These are phyloP conservation scores for Aspergillus spinulosporus DNA, from an alignment of 2,329 filamentous ascomycete genomes.

Conservation along the genomic window DNA sequence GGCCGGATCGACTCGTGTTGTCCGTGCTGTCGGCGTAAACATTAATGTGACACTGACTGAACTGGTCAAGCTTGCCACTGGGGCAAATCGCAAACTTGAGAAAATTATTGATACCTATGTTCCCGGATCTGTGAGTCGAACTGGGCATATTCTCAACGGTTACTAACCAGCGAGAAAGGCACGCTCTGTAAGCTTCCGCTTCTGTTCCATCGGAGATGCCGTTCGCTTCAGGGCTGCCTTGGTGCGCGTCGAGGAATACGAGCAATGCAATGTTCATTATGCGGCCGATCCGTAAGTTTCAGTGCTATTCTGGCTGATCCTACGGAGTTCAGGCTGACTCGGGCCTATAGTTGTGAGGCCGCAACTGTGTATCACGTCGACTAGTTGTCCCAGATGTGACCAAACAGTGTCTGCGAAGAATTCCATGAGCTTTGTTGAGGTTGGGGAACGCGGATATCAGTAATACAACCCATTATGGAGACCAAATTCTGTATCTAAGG, in stretches of 20 bases:
- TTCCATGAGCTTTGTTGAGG: background rate
- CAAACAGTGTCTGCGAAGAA: background rate
- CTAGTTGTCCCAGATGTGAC: background rate
- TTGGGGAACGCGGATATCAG: background rate
- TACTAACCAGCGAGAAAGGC: constrained; percentile 31
- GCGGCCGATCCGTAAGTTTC: constrained; percentile 44
- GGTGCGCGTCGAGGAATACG: constrained; percentile 45
- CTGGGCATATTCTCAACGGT: background rate
- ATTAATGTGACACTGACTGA: constrained; percentile 40
- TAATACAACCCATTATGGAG: background rate
- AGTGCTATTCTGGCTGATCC: background rate
- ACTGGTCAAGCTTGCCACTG: constrained; percentile 41
- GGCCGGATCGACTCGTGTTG: constrained; percentile 46
- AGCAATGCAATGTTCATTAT: constrained; percentile 47
- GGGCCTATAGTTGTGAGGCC: constrained; percentile 24
- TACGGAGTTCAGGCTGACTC: constrained; percentile 3
- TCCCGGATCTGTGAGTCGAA: constrained; percentile 41
- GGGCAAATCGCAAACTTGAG: constrained; percentile 47
- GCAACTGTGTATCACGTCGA: constrained; percentile 23
- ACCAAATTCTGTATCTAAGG: background rate
- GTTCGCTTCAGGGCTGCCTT: constrained; percentile 47
- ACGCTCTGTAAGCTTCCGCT: constrained; percentile 50
- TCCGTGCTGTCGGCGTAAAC: constrained; percentile 46
- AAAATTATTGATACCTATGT: constrained; percentile 45
- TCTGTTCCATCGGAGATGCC: constrained; percentile 49